A percentile compares a stretch with the other conserved stretches of the same genome.
These are phyloP conservation scores for Dichotomopilus funicola DNA, from an alignment of 2,329 filamentous ascomycete genomes.

Conservation along the genomic window DNA sequence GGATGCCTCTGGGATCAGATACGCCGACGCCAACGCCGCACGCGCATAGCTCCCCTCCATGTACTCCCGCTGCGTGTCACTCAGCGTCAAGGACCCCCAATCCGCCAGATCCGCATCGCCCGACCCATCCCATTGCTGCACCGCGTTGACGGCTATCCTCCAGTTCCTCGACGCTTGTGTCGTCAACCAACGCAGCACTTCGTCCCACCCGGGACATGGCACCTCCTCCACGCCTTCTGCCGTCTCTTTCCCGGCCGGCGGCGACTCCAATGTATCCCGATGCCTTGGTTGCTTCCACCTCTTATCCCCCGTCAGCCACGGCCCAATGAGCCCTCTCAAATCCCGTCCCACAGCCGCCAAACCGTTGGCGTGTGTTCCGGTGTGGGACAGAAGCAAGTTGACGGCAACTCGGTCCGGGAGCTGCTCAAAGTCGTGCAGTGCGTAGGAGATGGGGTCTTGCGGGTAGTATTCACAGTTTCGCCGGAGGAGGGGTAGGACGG, in stretches of 20 bases:
- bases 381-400: constrained; percentile 54
- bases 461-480: constrained; percentile 66
- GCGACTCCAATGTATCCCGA: constrained; percentile 16
- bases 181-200: constrained; percentile 61
- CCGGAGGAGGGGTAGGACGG: constrained; percentile 61
- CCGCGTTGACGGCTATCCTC: constrained; percentile 52
- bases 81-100: constrained; percentile 49
- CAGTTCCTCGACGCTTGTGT: constrained; percentile 54
- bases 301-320: constrained; percentile 63
- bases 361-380: constrained; percentile 37
- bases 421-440: constrained; percentile 57
- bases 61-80: constrained; percentile 52
- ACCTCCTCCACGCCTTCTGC: constrained; percentile 25
- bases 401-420: constrained; percentile 55
- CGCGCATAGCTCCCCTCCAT: constrained; percentile 61
- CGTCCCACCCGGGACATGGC: constrained; percentile 59
- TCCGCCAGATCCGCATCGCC: constrained; percentile 62
- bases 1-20: constrained; percentile 56
- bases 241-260: neutral
- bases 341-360: constrained; percentile 51
- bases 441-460: constrained; percentile 39
- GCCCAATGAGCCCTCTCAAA: constrained; percentile 60
- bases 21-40: constrained; percentile 60
- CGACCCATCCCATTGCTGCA: constrained; percentile 69
- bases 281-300: constrained; percentile 40